Evolutionary conservation across 192 early-diverging fungal species (phyloP).

Genomic region (Backusella sp.): DNA sequence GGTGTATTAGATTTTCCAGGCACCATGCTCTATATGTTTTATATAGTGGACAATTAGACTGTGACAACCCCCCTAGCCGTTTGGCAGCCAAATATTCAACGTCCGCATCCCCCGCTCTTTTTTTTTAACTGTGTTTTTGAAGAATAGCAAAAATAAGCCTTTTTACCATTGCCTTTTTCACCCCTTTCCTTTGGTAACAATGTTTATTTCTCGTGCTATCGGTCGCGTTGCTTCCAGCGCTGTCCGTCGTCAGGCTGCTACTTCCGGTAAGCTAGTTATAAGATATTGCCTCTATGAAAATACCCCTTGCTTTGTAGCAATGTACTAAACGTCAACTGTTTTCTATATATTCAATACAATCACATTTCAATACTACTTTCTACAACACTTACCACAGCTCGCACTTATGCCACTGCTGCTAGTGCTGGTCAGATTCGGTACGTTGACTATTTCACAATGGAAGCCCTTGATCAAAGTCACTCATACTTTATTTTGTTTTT

Average conservation of each 20-base stretch:
- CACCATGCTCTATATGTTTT: not conserved
- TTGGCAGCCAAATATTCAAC: constrained; percentile 13
- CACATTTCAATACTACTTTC: not conserved
- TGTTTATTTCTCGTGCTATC: constrained; percentile 30
- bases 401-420: constrained; percentile 44
- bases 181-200: constrained; percentile 26
- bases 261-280: constrained; percentile 8
- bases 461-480: not conserved
- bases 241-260: constrained; percentile 25
- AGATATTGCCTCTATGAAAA: not conserved
- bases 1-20: not conserved
- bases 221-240: constrained; percentile 26
- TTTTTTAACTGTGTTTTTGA: constrained; percentile 1
- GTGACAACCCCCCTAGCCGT: constrained; percentile 10
- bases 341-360: not conserved
- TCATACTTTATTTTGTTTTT: constrained; percentile 11
- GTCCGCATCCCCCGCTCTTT: constrained; percentile 7
- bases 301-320: not conserved
- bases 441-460: not conserved
- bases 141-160: constrained; percentile 22
- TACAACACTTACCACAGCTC: constrained; percentile 18
- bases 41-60: not conserved
- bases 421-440: constrained; percentile 33
- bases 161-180: constrained; percentile 13
- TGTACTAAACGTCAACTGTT: not conserved